phyloP scores from a whole-genome alignment of 164 flowering plant species.

The Litsea cubeba region DNA sequence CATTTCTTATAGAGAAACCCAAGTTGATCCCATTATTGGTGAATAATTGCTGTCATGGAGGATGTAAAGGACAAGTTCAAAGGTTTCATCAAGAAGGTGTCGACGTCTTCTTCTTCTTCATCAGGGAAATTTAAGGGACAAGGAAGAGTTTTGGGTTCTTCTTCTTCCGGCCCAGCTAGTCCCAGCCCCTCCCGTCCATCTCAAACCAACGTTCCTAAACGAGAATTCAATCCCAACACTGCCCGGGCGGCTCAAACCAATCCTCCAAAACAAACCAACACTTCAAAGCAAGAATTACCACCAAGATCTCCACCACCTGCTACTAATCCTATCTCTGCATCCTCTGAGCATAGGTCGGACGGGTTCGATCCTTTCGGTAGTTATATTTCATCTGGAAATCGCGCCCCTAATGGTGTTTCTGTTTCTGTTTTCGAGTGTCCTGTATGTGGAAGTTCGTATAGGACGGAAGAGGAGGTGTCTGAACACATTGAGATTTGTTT shows the following conservation, averaged over 20 bases:
- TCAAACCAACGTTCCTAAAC: constrained; percentile 9
- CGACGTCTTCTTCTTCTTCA: constrained; percentile 55
- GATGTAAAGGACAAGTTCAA: constrained; percentile 82
- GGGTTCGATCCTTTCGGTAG: constrained; percentile 78
- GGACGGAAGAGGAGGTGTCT: constrained; percentile 72
- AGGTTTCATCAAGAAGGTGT: constrained; percentile 87
- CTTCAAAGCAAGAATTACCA: not conserved
- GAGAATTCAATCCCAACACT: constrained; percentile 9
- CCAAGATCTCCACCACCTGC: not conserved
- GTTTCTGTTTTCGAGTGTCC: constrained; percentile 70
- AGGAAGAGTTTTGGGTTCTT: constrained; percentile 73
- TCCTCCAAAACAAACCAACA: not conserved
- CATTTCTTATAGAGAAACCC: too few species aligned
- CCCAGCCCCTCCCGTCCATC: constrained; percentile 20
- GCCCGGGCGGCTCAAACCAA: not conserved
- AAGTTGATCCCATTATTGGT: too few species aligned
- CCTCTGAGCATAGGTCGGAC: constrained; percentile 11
- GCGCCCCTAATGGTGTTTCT: constrained; percentile 49
- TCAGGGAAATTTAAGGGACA: constrained; percentile 89
- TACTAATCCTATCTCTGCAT: not conserved
- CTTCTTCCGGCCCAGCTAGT: constrained; percentile 41
- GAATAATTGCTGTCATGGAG: constrained; percentile 34
- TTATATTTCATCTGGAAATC: constrained; percentile 53
- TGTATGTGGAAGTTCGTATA: constrained; percentile 45
- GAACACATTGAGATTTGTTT: constrained; percentile 66